phyloP scores from a whole-genome alignment of 345 rosid genomes.

The Citrus cavaleriei region DNA sequence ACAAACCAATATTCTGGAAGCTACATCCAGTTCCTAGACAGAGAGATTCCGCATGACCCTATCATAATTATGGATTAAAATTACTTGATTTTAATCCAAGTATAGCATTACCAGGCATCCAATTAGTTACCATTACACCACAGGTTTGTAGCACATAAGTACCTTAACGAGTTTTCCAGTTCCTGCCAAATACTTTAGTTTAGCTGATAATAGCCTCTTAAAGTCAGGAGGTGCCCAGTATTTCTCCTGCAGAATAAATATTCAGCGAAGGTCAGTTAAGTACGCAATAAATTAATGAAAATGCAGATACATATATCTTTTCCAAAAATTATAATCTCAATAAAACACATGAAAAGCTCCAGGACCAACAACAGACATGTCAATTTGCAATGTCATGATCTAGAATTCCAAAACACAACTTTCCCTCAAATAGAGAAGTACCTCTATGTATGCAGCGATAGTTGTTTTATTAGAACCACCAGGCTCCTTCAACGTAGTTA shows the following conservation, averaged over 20 bases:
- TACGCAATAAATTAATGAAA: neutral
- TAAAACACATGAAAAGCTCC: neutral
- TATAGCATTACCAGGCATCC: neutral
- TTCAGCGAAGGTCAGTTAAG: neutral
- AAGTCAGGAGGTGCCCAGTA: conserved; percentile 93
- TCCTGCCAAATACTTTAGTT: conserved; percentile 73
- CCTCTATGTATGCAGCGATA: conserved; percentile 92
- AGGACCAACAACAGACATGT: neutral
- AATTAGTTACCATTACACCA: neutral
- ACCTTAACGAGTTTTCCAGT: conserved; percentile 86
- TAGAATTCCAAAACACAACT: neutral
- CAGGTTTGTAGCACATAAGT: conserved; percentile 10
- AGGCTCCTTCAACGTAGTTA: conserved; percentile 80
- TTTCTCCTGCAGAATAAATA: conserved; percentile 60
- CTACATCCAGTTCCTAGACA: neutral
- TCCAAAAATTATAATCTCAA: neutral
- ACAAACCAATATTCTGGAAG: neutral
- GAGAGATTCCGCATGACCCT: neutral
- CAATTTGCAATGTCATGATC: neutral
- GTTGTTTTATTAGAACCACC: conserved; percentile 87
- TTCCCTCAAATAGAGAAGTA: conserved; percentile 16
- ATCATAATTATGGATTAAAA: neutral
- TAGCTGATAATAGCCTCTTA: conserved; percentile 76
- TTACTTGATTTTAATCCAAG: neutral
- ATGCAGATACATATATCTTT: neutral